Conservation (phyloP, 2,329 filamentous ascomycete genomes). For the Exserohilum turcica region DNA sequence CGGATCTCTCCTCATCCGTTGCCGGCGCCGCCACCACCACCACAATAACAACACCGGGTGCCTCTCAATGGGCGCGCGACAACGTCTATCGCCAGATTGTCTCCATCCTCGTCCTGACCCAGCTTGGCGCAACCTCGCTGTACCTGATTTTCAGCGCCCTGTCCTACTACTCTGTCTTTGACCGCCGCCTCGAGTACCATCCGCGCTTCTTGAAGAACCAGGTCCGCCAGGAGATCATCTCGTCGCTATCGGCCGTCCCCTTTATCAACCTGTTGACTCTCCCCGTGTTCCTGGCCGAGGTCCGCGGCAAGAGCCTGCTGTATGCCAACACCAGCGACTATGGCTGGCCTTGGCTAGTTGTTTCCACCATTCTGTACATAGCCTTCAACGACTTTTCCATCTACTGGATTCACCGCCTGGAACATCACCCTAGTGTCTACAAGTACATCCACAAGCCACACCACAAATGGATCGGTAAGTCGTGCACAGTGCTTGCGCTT, state of each 20-base stretch:
- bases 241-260: conserved; percentile 7
- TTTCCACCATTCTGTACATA: conserved; percentile 7
- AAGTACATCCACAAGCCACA: conserved; percentile 14
- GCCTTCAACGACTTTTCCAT: conserved; percentile 12
- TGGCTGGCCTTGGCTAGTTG: conserved; percentile 8
- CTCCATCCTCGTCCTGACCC: conserved; percentile 9
- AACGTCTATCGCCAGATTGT: conserved; percentile 12
- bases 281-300: conserved; percentile 7
- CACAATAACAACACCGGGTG: not conserved
- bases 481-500: too few relatives aligned
- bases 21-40: not conserved
- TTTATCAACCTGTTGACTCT: conserved; percentile 12
- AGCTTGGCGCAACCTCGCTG: conserved; percentile 9
- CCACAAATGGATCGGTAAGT: conserved; percentile 15
- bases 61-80: conserved; percentile 14
- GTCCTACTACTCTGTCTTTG: conserved; percentile 9
- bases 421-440: conserved; percentile 13
- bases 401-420: conserved; percentile 14
- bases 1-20: not conserved
- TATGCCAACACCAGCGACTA: conserved; percentile 7
- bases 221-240: conserved; percentile 9
- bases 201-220: conserved; percentile 13
- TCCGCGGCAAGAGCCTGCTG: conserved; percentile 9
- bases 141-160: conserved; percentile 13
- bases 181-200: conserved; percentile 12